phyloP scores from a whole-genome alignment of 768 basidiomycete species.

The Mycena alexandri region DNA sequence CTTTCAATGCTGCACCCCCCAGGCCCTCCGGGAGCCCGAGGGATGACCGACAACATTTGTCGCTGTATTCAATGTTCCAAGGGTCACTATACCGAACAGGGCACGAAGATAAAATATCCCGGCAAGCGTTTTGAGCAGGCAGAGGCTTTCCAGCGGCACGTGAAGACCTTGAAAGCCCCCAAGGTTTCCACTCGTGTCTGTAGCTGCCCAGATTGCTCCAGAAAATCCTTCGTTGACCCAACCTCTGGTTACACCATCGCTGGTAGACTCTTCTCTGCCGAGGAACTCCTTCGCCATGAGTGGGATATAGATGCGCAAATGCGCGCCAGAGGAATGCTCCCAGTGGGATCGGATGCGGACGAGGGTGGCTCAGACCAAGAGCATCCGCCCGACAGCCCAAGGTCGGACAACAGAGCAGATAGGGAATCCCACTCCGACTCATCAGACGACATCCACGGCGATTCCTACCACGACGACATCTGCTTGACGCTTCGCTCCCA shows the following conservation, averaged over 20 bases:
- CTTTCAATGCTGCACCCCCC: no score
- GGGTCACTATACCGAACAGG: background rate
- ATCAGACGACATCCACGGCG: background rate
- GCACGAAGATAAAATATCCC: background rate
- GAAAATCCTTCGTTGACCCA: background rate
- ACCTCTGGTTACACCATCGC: background rate
- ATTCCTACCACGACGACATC: slow-evolving; percentile 1
- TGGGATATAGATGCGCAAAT: background rate
- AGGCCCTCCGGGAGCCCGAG: no score
- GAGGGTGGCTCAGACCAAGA: background rate
- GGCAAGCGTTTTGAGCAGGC: background rate
- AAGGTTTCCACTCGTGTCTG: background rate
- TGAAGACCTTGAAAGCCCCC: background rate
- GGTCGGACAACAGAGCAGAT: no score
- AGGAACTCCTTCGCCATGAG: background rate
- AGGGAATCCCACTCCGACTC: slow-evolving; percentile 2
- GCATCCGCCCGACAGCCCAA: slow-evolving; percentile 2
- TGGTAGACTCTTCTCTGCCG: background rate
- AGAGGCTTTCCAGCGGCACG: background rate
- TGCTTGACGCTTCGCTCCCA: slow-evolving; percentile 10
- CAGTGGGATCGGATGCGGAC: background rate
- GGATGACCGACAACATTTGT: no score
- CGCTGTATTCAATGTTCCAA: slow-evolving; percentile 3
- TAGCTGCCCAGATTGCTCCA: background rate
- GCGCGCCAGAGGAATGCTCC: slow-evolving; percentile 1